Conservation (phyloP, 805 yeast genomes). For the Limtongozyma cylindracea region DNA sequence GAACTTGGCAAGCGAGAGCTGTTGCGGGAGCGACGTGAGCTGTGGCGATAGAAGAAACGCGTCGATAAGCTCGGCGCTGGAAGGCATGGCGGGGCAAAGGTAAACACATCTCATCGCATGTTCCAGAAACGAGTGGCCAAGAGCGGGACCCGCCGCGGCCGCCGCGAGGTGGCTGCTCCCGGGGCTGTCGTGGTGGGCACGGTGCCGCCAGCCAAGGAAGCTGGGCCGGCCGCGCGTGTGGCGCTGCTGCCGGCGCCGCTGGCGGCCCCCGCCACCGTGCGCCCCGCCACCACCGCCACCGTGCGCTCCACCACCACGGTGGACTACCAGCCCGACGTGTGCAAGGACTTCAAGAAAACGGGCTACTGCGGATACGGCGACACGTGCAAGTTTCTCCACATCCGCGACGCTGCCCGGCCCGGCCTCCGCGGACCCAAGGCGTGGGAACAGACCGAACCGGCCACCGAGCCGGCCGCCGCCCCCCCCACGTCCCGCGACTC, state of each 20-base stretch:
- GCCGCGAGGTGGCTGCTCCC: not conserved
- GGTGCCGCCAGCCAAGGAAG: not conserved
- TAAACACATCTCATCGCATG: not conserved
- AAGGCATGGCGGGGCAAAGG: too few species aligned
- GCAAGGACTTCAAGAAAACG: slow-evolving; percentile 75
- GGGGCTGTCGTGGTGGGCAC: not conserved
- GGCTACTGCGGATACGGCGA: slow-evolving; percentile 98
- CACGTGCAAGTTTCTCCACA: slow-evolving; percentile 81
- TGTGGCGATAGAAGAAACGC: too few species aligned
- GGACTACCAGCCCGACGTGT: slow-evolving; percentile 84
- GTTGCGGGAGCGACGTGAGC: too few species aligned
- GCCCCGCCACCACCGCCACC: slow-evolving; percentile 6
- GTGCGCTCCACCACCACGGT: slow-evolving; percentile 42
- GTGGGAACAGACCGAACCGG: slow-evolving; percentile 23
- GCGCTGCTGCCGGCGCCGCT: not conserved
- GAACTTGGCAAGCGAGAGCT: too few species aligned
- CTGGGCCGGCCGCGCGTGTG: not conserved
- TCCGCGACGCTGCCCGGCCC: slow-evolving; percentile 61
- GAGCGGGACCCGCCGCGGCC: not conserved
- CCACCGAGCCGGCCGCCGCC: slow-evolving; percentile 2
- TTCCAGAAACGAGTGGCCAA: not conserved
- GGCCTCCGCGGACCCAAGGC: slow-evolving; percentile 42
- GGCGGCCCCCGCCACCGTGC: not conserved
- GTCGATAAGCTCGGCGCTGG: too few species aligned
- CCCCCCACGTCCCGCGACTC: slow-evolving; percentile 20